Percentiles rank a stretch among this genome's conserved stretches.
Evolutionary conservation across 768 basidiomycete genomes (phyloP).

Genomic region (Trametes elegans): DNA sequence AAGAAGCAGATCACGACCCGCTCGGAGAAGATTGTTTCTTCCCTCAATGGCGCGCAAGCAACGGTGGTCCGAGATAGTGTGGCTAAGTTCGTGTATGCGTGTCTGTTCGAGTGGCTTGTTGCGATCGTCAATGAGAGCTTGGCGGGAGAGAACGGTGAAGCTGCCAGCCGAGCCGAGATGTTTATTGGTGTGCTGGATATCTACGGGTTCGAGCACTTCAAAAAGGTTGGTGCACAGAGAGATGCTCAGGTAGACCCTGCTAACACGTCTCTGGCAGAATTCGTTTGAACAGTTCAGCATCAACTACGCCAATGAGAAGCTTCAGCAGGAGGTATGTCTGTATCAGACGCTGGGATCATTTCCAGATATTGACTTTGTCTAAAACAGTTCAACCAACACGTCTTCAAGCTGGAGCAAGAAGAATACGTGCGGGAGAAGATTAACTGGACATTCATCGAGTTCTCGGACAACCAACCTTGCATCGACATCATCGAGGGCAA

Average conservation of each 20-base stretch:
- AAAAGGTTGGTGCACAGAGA: slow-evolving; percentile 59
- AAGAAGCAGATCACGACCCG: slow-evolving; percentile 97
- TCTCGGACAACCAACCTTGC: slow-evolving; percentile 97
- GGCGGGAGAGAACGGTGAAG: slow-evolving; percentile 92
- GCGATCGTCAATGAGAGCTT: slow-evolving; percentile 96
- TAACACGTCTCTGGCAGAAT: slow-evolving; percentile 46
- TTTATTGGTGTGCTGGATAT: slow-evolving; percentile 99
- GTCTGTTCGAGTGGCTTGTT: slow-evolving; percentile 98
- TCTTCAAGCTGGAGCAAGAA: slow-evolving; percentile 98
- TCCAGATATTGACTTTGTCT: not conserved
- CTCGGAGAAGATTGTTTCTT: slow-evolving; percentile 91
- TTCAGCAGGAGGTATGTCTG: slow-evolving; percentile 88
- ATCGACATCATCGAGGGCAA: slow-evolving; percentile 98
- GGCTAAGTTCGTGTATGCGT: slow-evolving; percentile 98
- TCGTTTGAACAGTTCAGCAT: slow-evolving; percentile 99
- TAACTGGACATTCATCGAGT: slow-evolving; percentile 99
- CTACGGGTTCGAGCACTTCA: slow-evolving; percentile 96
- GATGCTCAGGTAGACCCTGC: not conserved
- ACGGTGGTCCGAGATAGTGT: slow-evolving; percentile 94
- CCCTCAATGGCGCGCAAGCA: slow-evolving; percentile 84
- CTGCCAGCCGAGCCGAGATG: slow-evolving; percentile 89
- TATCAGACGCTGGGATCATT: not conserved
- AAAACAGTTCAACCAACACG: slow-evolving; percentile 98
- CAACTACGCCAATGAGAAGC: slow-evolving; percentile 98
- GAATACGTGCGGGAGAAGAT: slow-evolving; percentile 99